These are phyloP conservation scores for Dothistroma pini DNA, from an alignment of 2,329 filamentous ascomycete species.

Conservation along the genomic window DNA sequence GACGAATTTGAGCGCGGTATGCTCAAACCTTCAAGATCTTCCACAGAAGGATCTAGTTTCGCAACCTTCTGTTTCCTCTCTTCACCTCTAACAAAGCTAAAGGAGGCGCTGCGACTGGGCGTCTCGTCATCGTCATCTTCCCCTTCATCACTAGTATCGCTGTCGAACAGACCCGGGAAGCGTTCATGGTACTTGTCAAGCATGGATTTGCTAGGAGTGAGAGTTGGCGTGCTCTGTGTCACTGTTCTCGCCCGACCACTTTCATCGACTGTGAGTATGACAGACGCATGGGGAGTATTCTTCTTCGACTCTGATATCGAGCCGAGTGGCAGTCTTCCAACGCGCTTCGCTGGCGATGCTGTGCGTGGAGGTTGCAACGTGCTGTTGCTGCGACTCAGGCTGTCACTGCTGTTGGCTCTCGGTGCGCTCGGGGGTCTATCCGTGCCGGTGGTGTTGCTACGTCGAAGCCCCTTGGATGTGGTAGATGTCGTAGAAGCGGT, in stretches of 20 bases:
- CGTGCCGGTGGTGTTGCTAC: constrained; percentile 46
- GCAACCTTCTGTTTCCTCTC: constrained; percentile 31
- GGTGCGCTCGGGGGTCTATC: constrained; percentile 22
- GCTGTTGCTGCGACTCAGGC: constrained; percentile 27
- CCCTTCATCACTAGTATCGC: constrained; percentile 33
- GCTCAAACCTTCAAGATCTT: constrained; percentile 34
- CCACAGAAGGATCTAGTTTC: constrained; percentile 34
- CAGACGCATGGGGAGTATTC: constrained; percentile 38
- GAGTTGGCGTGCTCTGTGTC: constrained; percentile 23
- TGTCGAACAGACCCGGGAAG: constrained; percentile 42
- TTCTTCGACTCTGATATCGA: constrained; percentile 46
- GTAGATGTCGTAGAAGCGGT: constrained; percentile 33
- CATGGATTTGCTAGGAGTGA: constrained; percentile 36
- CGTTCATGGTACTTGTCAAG: constrained; percentile 36
- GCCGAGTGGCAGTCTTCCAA: constrained; percentile 40
- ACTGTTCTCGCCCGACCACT: constrained; percentile 45
- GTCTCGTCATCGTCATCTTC: constrained; percentile 30
- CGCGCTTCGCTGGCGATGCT: constrained; percentile 47
- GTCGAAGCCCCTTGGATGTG: constrained; percentile 32
- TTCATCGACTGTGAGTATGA: constrained; percentile 46
- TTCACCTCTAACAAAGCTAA: constrained; percentile 29
- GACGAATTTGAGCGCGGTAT: constrained; percentile 34
- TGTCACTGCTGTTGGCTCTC: constrained; percentile 29
- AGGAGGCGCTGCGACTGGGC: constrained; percentile 31
- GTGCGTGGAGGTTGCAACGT: constrained; percentile 40